phyloP scores from a whole-genome alignment of 306 rosid genomes.

The Fragaria iinumae region DNA sequence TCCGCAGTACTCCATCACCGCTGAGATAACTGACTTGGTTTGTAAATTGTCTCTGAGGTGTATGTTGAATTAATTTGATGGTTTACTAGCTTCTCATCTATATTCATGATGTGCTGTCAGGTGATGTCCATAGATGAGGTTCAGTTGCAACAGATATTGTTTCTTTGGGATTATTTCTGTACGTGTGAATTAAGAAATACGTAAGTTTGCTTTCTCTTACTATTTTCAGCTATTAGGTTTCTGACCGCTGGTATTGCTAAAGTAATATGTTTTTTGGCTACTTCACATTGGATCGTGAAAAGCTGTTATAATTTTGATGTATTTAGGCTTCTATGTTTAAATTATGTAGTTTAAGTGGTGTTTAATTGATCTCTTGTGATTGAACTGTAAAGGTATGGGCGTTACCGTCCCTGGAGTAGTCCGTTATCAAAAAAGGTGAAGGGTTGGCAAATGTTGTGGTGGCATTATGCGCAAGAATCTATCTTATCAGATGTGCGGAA shows the following conservation, averaged over 20 bases:
- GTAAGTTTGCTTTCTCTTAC: slow-evolving; percentile 41
- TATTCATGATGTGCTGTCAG: slow-evolving; percentile 37
- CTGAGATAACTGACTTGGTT: slow-evolving; percentile 76
- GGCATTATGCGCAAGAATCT: slow-evolving; percentile 93
- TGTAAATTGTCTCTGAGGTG: slow-evolving; percentile 27
- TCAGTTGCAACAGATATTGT: slow-evolving; percentile 71
- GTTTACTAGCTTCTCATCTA: slow-evolving; percentile 20
- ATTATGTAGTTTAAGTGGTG: slow-evolving; percentile 9
- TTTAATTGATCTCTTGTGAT: slow-evolving; percentile 21
- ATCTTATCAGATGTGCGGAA: slow-evolving; percentile 79
- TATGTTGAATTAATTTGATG: not conserved
- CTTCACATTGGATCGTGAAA: not conserved
- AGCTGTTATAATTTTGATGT: not conserved
- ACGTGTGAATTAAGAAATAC: slow-evolving; percentile 67
- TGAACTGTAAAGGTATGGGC: slow-evolving; percentile 66
- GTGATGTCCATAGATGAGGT: slow-evolving; percentile 66
- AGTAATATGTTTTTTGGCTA: not conserved
- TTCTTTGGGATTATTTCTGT: slow-evolving; percentile 70
- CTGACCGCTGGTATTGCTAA: not conserved
- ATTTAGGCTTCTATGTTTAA: slow-evolving; percentile 3
- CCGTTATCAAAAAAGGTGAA: slow-evolving; percentile 50
- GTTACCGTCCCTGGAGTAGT: slow-evolving; percentile 83
- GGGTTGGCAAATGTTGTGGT: slow-evolving; percentile 85
- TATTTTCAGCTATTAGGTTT: slow-evolving; percentile 4
- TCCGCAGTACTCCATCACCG: slow-evolving; percentile 73